Evolutionary conservation across 2,329 filamentous ascomycete genomes (phyloP).

Genomic region (Colletotrichum graminicola): DNA sequence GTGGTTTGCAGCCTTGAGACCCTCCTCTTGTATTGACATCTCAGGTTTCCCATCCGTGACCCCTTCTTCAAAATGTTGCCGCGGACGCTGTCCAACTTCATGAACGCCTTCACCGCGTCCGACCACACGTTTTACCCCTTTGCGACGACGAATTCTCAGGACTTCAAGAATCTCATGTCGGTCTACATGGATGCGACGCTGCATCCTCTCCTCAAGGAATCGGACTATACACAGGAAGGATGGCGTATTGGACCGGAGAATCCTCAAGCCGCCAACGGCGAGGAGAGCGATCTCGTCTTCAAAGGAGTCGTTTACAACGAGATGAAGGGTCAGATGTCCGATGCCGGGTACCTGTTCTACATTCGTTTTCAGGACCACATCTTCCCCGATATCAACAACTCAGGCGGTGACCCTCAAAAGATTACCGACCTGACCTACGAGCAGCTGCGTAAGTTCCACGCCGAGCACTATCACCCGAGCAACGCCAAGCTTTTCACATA

Average conservation of each 20-base stretch:
- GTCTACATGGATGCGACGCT: conserved; percentile 97
- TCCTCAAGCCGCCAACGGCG: conserved; percentile 67
- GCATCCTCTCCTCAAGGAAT: conserved; percentile 87
- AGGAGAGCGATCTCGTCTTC: conserved; percentile 83
- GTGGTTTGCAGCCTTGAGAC: conserved; percentile 46
- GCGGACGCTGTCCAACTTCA: conserved; percentile 97
- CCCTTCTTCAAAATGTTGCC: conserved; percentile 99
- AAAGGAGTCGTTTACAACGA: conserved; percentile 99
- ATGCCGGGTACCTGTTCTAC: conserved; percentile 95
- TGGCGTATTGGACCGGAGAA: conserved; percentile 97
- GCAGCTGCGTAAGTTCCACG: conserved; percentile 89
- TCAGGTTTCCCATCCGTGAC: conserved; percentile 93
- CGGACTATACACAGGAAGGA: conserved; percentile 95
- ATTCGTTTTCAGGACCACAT: conserved; percentile 95
- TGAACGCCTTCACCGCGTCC: conserved; percentile 98
- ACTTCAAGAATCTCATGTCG: conserved; percentile 95
- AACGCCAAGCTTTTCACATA: conserved; percentile 98
- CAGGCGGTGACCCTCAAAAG: conserved; percentile 93
- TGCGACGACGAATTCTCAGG: conserved; percentile 93
- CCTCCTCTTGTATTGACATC: not conserved
- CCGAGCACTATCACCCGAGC: conserved; percentile 95
- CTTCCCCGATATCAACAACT: conserved; percentile 95
- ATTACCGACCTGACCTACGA: conserved; percentile 96
- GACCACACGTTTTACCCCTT: conserved; percentile 99
- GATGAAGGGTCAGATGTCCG: conserved; percentile 99